Evolutionary conservation across 768 basidiomycete genomes (phyloP).

Genomic region (Cubamyces sp.): DNA sequence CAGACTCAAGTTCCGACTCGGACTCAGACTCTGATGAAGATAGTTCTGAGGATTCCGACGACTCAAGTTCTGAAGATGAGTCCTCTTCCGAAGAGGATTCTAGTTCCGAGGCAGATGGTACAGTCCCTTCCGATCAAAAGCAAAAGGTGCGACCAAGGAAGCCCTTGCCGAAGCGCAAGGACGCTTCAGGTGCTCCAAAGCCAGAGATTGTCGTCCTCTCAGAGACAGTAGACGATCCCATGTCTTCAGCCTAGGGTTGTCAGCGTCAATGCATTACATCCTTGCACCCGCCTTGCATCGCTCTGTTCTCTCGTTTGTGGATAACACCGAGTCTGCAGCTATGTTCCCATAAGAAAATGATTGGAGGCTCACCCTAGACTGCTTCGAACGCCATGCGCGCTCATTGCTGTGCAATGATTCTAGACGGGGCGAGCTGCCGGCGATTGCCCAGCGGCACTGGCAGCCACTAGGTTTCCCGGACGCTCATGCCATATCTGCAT

Average conservation of each 20-base stretch:
- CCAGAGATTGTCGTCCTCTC: constrained; percentile 5
- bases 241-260: background rate
- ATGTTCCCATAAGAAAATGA: too few species aligned
- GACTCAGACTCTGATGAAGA: constrained; percentile 3
- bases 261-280: too few species aligned
- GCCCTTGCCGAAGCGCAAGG: constrained; percentile 13
- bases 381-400: too few species aligned
- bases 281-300: too few species aligned
- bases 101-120: constrained; percentile 6
- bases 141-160: constrained; percentile 6
- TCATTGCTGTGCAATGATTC: too few species aligned
- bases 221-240: background rate
- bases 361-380: too few species aligned
- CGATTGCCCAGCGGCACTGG: too few species aligned
- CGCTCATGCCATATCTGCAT: background rate
- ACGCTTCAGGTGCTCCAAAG: background rate
- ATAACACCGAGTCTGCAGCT: too few species aligned
- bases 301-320: too few species aligned
- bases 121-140: background rate
- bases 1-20: background rate
- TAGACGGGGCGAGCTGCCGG: too few species aligned
- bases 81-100: constrained; percentile 6
- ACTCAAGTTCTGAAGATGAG: background rate
- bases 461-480: too few species aligned
- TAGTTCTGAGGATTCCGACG: background rate